Base-by-base conservation (phyloP, 1,284 basidiomycete species). In the Inonotus hispidus region DNA sequence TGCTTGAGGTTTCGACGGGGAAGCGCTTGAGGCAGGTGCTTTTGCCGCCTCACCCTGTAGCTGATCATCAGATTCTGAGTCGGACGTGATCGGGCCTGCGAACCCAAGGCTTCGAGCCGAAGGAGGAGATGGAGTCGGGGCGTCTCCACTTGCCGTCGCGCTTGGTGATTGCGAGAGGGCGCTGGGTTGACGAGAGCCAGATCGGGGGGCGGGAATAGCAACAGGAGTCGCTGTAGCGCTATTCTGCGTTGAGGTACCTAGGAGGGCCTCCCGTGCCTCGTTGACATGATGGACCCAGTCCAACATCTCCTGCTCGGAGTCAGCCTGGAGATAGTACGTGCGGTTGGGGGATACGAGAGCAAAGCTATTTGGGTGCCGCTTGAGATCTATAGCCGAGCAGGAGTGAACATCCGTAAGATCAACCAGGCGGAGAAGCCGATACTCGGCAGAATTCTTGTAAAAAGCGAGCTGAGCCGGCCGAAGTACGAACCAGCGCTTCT, bases 401-500 rank as follows among this genome's bases (percentile, higher is more conserved):
- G 94, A 90, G 73, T 98, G 95, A 37, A 99, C 87, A 55, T 95
- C 92, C 35, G 82, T 80, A 27, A 98, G 82, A 68, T 96, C 92
- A 63, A 99, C 85, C 16, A 98, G 85, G 21, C 92, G 88, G 32
- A 95, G 87, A 4, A 98, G 83, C 72, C 94, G 84, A 77, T 98
- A 98, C 74, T 98, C 95, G 66, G 87, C 85, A 55, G 92, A 89
- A 61, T 87, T 95, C 79, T 98, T 98, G 85, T 99, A 99, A 76
- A 97, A 98, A 13, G 94, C 94, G 54, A 99, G 77, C 72, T 95
- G 93, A 16, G 90, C 91, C 0, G 92, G 85, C 14, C 96, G 84
- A 62, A 99, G 77, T 0, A 99, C 97, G 68, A 98, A 99, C 96
- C 96, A 99, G 39, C 96, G 84, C 77, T 95, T 95, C 81, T 98